Evolutionary conservation across 2,329 filamentous ascomycete species (phyloP), one percentile per base, ranked within the genome.

Genomic region (Verticillium dahliae): DNA sequence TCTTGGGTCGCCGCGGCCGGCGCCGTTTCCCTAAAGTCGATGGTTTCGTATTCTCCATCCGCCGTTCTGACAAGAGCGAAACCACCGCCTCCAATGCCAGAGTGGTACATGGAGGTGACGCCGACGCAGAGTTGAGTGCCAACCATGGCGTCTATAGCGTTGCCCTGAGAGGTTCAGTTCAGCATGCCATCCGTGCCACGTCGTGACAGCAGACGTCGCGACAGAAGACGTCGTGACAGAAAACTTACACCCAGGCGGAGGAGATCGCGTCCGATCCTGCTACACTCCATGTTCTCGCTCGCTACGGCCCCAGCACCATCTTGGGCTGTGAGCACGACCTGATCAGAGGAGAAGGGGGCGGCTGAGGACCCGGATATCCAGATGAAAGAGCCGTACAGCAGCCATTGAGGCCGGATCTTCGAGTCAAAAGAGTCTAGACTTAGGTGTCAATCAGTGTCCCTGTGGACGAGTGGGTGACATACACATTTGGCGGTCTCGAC

Each of bases 1-100:
- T 96, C 85, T 73, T 92, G 81, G 66, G 82, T 87, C 0, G 92
- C 90, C 0, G 91, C 90, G 0, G 88, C 90, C 0, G 94, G 94
- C 0, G 94, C 94, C 0, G 89, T 86, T 73, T 98, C 94, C 56
- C 94, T 83, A 71, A 96, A 98, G 75, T 98, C 94, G 67, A 98
- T 87, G 62, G 88, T 88, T 70, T 96, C 92, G 71, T 93, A 96
- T 18, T 80, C 79, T n/a, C 92, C 92, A 62, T 91, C 80, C 15
- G 85, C 77, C 38, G 85, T 81, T 57, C 91, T 87, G 5, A 97
- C 85, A 5, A 97, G 80, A 82, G 92, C 90, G 75, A 98, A 98
- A 2, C 94, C 94, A 50, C 94, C 94, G 6, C 94, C 94, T 22
- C 91, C 93, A 62, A 97, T 89, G 15, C 94, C 93, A 50, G 84